Evolutionary conservation across 768 basidiomycete species (phyloP).

Genomic region (Mycena galericulata): DNA sequence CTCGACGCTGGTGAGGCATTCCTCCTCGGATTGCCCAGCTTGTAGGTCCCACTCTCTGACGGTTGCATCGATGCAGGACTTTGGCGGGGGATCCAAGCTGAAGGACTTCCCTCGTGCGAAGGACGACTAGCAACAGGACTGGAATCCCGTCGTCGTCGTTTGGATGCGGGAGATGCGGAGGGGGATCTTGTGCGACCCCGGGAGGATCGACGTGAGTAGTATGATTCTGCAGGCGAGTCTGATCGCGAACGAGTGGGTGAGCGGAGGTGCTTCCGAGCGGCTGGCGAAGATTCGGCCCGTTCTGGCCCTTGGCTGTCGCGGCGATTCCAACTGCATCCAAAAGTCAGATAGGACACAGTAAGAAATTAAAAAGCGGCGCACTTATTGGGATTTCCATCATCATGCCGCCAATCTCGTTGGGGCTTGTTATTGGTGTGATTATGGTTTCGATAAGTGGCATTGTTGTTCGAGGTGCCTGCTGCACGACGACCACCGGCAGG

Average conservation of each 20-base stretch:
- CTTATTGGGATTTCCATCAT: conserved; percentile 84
- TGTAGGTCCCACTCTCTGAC: conserved; percentile 33
- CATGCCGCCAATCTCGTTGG: conserved; percentile 64
- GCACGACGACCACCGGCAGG: conserved; percentile 47
- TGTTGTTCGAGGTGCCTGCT: conserved; percentile 11
- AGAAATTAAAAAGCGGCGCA: conserved; percentile 49
- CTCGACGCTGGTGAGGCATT: conserved; percentile 69
- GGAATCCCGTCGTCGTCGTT: conserved; percentile 64
- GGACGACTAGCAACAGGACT: conserved; percentile 53
- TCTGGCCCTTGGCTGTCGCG: conserved; percentile 62
- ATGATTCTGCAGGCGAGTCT: conserved; percentile 73
- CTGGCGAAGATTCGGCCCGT: conserved; percentile 50
- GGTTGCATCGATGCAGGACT: conserved; percentile 38
- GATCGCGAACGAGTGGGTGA: conserved; percentile 67
- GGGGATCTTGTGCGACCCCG: conserved; percentile 74
- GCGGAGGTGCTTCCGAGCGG: conserved; percentile 60
- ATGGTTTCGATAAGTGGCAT: conserved; percentile 18
- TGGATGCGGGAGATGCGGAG: conserved; percentile 68
- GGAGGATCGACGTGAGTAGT: conserved; percentile 72
- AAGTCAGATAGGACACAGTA: conserved; percentile 10
- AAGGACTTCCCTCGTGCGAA: conserved; percentile 59
- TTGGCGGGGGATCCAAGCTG: conserved; percentile 46
- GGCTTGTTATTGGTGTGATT: conserved; percentile 50
- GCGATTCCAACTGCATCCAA: conserved; percentile 69
- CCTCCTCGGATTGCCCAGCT: conserved; percentile 44